These are phyloP conservation scores for Geotrichum cucujoidarum DNA, from an alignment of 1,139 yeast genomes.

Conservation along the genomic window DNA sequence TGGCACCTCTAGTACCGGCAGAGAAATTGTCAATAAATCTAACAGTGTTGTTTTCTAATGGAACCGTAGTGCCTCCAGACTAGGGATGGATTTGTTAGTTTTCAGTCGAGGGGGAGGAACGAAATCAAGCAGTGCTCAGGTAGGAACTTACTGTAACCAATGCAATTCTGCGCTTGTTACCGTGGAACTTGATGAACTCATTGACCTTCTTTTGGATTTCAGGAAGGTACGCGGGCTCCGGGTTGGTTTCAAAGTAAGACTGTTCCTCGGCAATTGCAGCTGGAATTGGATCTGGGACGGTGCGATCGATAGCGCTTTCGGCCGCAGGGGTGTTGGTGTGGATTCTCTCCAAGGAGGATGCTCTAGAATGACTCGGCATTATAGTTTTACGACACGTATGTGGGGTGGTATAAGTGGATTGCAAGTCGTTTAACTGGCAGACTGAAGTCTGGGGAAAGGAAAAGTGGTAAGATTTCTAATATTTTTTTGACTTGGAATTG, in stretches of 20 bases:
- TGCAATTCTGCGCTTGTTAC: slow-evolving; percentile 51
- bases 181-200: slow-evolving; percentile 50
- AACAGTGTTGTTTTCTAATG: slow-evolving; percentile 92
- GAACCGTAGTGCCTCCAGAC: slow-evolving; percentile 98
- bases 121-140: background rate
- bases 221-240: slow-evolving; percentile 67
- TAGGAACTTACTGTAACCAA: slow-evolving; percentile 51
- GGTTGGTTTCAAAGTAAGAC: slow-evolving; percentile 63
- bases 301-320: slow-evolving; percentile 70
- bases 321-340: slow-evolving; percentile 71
- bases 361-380: slow-evolving; percentile 4
- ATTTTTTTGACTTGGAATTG: background rate
- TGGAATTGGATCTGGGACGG: slow-evolving; percentile 70
- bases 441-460: background rate
- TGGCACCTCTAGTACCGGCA: slow-evolving; percentile 97
- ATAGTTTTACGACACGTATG: no score
- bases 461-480: background rate
- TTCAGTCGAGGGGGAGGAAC: background rate
- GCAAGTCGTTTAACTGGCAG: background rate
- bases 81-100: background rate
- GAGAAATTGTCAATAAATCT: slow-evolving; percentile 94
- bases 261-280: slow-evolving; percentile 74
- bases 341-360: slow-evolving; percentile 23
- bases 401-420: no score
- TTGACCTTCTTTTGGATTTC: slow-evolving; percentile 54